Base-by-base conservation (phyloP, 805 yeast genomes). In the Monosporozyma siamensis region DNA sequence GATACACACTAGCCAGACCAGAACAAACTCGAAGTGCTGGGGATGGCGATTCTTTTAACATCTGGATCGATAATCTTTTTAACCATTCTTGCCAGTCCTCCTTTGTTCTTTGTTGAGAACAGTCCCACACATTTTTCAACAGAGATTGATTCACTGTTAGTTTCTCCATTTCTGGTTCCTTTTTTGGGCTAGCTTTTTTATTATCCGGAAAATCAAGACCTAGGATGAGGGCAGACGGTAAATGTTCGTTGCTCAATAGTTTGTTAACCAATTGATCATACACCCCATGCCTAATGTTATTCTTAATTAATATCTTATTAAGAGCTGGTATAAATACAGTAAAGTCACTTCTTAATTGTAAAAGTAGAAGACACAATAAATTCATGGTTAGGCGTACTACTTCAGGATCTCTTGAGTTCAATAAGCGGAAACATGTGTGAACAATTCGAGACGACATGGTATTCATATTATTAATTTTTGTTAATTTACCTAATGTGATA, bases 81-180 rank as follows among this genome's bases (percentile, higher is more conserved):
- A 86, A 77, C 97, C 97, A 89, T 56, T 90, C 97, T 51, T 83
- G 89, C 97, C 97, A 89, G 52, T 90, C 97, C 52, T 88, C 96
- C 50, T 79, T 79, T 0, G 96, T 85, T 41, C 92, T 74, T 50
- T 89, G 75, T 49, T 85, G 89, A n/a, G 82, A 75, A 14, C 95
- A 82, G 51, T 87, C 95, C 97, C 97, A 89, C 1, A 89, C 87
- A 30, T 76, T 74, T 53, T 84, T 80, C 52, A 89, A 67, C 14
- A 70, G 68, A 41, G 72, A 70, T 46, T 75, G 81, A 47, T 76
- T 76, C 10, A 76, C 74, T 0, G 94, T 87, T 9, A 89, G 67
- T 53, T 84, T 84, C 39, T 39, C 39, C 39, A 78, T 81, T 11
- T 36, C 45, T 20, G 63, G 56, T 27, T 57, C 51, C 3, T 59